phyloP scores from a whole-genome alignment of 352 stramenopile species.

The Pilasporangium apinafurcum region DNA sequence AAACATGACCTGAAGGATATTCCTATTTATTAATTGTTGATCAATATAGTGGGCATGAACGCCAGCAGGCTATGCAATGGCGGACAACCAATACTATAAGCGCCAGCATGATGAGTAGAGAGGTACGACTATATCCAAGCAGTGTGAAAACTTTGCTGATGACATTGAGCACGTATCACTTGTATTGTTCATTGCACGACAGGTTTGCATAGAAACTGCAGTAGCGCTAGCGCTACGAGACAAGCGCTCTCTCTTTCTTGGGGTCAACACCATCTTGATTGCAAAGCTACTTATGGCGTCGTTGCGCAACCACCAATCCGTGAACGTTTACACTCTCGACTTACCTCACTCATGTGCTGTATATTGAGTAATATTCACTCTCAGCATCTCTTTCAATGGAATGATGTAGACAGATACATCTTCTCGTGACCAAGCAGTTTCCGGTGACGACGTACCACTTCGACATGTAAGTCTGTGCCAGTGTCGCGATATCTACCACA shows the following conservation, averaged over 20 bases:
- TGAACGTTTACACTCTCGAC: constrained; percentile 11
- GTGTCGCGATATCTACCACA: constrained; percentile 25
- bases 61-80: too few species aligned
- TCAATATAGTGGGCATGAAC: neutral
- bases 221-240: constrained; percentile 7
- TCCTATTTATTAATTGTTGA: constrained; percentile 2
- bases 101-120: too few species aligned
- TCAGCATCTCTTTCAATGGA: constrained; percentile 3
- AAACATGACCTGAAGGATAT: constrained; percentile 1
- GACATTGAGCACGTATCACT: neutral
- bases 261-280: constrained; percentile 2
- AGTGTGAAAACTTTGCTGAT: neutral
- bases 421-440: neutral
- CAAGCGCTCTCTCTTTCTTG: constrained; percentile 9
- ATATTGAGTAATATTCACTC: constrained; percentile 16
- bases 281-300: constrained; percentile 5
- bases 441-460: constrained; percentile 14
- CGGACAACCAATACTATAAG: too few species aligned
- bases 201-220: constrained; percentile 9
- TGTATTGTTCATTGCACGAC: neutral
- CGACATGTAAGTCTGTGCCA: constrained; percentile 21
- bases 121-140: neutral
- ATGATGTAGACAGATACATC: too few species aligned
- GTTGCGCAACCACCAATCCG: neutral
- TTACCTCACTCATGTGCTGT: constrained; percentile 9